Base-by-base conservation (phyloP, 2,329 filamentous ascomycete genomes). In the Thielaviopsis euricoi region DNA sequence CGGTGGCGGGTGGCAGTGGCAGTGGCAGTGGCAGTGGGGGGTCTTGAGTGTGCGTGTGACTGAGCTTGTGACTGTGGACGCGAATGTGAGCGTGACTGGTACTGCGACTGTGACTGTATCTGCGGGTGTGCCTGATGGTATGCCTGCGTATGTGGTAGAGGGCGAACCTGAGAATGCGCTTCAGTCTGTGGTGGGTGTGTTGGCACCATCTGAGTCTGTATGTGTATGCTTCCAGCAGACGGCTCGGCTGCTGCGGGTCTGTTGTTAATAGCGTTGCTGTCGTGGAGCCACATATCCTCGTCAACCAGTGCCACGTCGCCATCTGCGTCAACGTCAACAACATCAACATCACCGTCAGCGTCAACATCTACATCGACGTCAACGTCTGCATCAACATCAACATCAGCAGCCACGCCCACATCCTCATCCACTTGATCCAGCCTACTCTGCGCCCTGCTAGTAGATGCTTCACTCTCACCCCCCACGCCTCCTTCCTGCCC, bases 21-120 rank as follows among this genome's bases (percentile, higher is more conserved):
- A 17, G 37, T 12, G 37, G 15, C 37, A 17, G 37, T 40, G 37
- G 37, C 10, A n/a, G 17, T n/a, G 37, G 15, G 37, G 37, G 37
- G 37, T 43, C 15, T 43, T n/a, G 37, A 33, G 9, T 33, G 29
- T 33, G 12, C 29, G 9, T 33, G 29, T 6, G 29, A 10, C 7
- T 33, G 29, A 10, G 25, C 25, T 7, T 26, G 25, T 3, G 29
- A 6, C 5, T 33, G 29, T 33, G 29, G 12, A 10, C 29, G 29
- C 12, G 29, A 33, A 10, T 10, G 29, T 33, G 29, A 33, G 25
- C 25, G 25, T 26, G 25, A 26, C 25, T 26, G 25, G 4, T 4
- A 9, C 9, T 43, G 26, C 66, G 17, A 74, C 65, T 71, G 59
- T 76, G 73, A 1, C 66, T 67, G 1, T 67, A 64, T 4, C 4